phyloP scores from a whole-genome alignment of 2,329 filamentous ascomycete species.

The Lecanoromycetidae sp. region DNA sequence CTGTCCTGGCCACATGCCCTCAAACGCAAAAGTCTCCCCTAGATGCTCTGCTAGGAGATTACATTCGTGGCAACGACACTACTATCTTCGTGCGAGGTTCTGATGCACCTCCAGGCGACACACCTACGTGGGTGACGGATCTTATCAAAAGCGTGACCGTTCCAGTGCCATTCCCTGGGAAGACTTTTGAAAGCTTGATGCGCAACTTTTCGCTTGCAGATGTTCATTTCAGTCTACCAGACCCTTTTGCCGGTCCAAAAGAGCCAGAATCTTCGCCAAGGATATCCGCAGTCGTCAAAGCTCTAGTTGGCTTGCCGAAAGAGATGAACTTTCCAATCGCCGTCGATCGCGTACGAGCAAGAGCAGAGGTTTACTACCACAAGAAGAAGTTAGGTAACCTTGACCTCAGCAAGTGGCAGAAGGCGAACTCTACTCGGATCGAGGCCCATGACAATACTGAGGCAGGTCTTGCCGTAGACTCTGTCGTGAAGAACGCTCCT shows the following conservation, averaged over 20 bases:
- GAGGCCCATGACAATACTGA: conserved; percentile 45
- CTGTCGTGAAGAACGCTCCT: conserved; percentile 64
- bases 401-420: conserved; percentile 69
- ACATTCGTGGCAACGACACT: conserved; percentile 66
- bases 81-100: conserved; percentile 76
- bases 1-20: conserved; percentile 62
- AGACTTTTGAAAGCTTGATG: conserved; percentile 69
- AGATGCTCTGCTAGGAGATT: conserved; percentile 67
- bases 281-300: conserved; percentile 72
- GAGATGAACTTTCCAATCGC: conserved; percentile 79
- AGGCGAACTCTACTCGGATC: conserved; percentile 65
- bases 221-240: conserved; percentile 74
- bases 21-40: conserved; percentile 67
- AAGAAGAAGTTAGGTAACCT: conserved; percentile 67
- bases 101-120: conserved; percentile 49
- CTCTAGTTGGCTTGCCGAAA: conserved; percentile 64
- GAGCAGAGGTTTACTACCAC: conserved; percentile 70
- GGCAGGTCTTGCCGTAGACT: conserved; percentile 59
- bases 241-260: conserved; percentile 63
- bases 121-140: conserved; percentile 71
- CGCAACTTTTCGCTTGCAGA: conserved; percentile 77
- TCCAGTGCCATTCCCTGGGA: conserved; percentile 71
- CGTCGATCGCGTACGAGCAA: conserved; percentile 63
- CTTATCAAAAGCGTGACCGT: conserved; percentile 71
- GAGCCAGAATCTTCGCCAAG: conserved; percentile 61